Conservation (phyloP, 768 basidiomycete species). For the Suillus decipiens region DNA sequence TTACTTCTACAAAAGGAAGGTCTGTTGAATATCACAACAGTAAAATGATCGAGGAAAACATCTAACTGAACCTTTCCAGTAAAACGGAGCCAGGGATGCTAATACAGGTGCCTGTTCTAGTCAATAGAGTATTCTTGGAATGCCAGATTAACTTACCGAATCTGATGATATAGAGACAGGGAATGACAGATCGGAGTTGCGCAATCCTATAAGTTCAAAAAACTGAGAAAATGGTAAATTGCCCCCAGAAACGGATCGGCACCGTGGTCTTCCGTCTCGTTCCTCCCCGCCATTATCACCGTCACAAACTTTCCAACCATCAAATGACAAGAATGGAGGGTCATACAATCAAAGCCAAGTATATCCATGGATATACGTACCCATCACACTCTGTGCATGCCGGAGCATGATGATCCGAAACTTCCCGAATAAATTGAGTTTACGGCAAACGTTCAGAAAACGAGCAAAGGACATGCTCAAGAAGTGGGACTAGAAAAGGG, state of each 20-base stretch:
- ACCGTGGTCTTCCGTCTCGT: neutral
- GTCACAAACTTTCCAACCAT: neutral
- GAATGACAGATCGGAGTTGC: neutral
- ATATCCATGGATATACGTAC: too few species aligned
- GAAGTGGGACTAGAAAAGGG: neutral
- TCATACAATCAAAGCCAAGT: too few species aligned
- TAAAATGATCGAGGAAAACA: neutral
- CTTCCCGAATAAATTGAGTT: neutral
- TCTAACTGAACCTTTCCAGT: neutral
- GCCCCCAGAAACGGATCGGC: constrained; percentile 28
- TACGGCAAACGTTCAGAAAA: neutral
- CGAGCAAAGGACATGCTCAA: constrained; percentile 4
- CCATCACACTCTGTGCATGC: neutral
- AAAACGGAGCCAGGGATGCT: constrained; percentile 6
- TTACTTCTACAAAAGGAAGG: too few species aligned
- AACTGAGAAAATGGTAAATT: constrained; percentile 18
- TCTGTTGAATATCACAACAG: neutral
- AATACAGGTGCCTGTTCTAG: neutral
- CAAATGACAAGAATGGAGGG: neutral
- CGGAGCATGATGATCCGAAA: neutral
- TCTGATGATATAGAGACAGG: neutral
- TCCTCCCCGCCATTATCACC: neutral
- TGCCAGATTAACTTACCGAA: constrained; percentile 6
- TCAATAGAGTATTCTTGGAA: neutral
- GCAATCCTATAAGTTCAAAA: neutral